Evolutionary conservation across 2,329 filamentous ascomycete species (phyloP).

Genomic region (Aspergillus amoenus): DNA sequence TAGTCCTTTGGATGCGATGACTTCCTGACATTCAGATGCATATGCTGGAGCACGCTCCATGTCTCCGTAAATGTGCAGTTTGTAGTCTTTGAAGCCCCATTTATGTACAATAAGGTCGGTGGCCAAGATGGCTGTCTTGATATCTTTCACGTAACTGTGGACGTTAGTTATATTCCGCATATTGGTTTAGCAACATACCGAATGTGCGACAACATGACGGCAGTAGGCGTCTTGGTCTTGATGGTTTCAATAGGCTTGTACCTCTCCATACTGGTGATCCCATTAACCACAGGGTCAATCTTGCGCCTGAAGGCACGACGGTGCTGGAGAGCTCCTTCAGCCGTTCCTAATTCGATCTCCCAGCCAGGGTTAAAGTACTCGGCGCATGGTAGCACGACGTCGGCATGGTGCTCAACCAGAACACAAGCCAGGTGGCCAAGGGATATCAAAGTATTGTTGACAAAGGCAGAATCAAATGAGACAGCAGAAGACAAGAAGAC

Average conservation of each 20-base stretch:
- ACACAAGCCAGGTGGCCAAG: conserved; percentile 24
- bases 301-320: conserved; percentile 58
- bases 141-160: conserved; percentile 52
- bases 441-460: conserved; percentile 44
- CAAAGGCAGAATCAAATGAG: conserved; percentile 31
- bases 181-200: conserved; percentile 17
- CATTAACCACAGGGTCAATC: conserved; percentile 64
- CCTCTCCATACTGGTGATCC: conserved; percentile 62
- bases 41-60: conserved; percentile 62
- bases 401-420: conserved; percentile 49
- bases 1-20: conserved; percentile 56
- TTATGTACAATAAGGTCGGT: conserved; percentile 65
- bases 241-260: conserved; percentile 61
- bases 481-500: conserved; percentile 48
- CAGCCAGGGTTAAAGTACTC: conserved; percentile 65
- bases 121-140: conserved; percentile 62
- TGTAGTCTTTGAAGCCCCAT: conserved; percentile 63
- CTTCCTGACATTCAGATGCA: conserved; percentile 57
- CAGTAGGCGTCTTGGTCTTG: conserved; percentile 57
- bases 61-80: conserved; percentile 64
- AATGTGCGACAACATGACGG: conserved; percentile 62
- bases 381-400: conserved; percentile 56
- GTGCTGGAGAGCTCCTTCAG: conserved; percentile 55
- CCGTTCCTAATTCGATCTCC: conserved; percentile 61
- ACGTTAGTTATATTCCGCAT: not conserved